Evolutionary conservation across 2,329 filamentous ascomycete genomes (phyloP), one percentile per base, ranked within the genome.

Genomic region (Lasiodiplodia hormozganensis): DNA sequence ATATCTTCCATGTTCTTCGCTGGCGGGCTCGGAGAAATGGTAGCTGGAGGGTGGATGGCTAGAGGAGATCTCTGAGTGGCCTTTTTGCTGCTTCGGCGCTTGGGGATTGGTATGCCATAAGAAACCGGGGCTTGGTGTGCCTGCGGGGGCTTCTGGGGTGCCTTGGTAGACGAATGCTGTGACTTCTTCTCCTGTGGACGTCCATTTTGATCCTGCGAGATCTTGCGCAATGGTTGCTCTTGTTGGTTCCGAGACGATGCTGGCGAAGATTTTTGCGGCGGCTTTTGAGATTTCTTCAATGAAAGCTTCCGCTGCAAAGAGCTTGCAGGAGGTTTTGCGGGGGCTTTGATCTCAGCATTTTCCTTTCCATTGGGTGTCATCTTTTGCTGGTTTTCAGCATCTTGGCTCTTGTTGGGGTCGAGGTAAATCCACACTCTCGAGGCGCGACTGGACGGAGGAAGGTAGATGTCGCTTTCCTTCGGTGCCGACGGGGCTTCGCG

Each of bases 351-450:
- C 8, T n/a, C 3, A 2, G n/a, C 18, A 5, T 8, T 51, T 23
- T 23, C 18, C 28, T 62, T 51, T 18, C 12, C 21, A 2, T 34
- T 14, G 8, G 14, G 11, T 2, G 1, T 10, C 12, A 10, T 52
- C 16, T 38, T 18, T 21, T 14, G 14, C 14, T 25, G 43, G 18
- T 34, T 14, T 21, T 11, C 23, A 11, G 4, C 11, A n/a, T 25
- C 31, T 18, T n/a, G 43, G 16, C 5, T 11, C 23, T 52, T 36
- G 28, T 11, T 38, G 3, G 60, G 60, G 28, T 64, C 60, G 10
- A 64, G 60, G 31, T 64, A 64, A 31, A 64, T 64, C 60, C 60
- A 64, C 12, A 64, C 60, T 28, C 60, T 52, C 16, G 60, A 23
- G 8, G 60, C n/a, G 40, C 31, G 60, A 3, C 7, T 16, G 2